Evolutionary conservation across 2,329 filamentous ascomycete genomes (phyloP), one percentile per base, ranked within the genome.

Genomic region (Magnaporthiopsis poae): DNA sequence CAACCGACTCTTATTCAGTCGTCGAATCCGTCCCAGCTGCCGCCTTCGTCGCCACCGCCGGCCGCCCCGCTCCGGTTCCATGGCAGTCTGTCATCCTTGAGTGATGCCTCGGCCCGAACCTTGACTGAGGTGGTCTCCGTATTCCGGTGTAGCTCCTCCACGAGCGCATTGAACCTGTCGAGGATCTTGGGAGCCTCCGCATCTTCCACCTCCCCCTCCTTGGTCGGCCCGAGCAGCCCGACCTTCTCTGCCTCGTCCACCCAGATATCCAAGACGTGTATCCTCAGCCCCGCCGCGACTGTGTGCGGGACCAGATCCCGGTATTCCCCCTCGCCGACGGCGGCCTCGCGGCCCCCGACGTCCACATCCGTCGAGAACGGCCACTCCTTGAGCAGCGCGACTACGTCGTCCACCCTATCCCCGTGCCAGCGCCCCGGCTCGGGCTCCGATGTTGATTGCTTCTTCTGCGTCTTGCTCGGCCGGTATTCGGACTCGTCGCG

Each of bases 181-280:
- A 89, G 72, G 59, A 89, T 86, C 60, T 78, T 68, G 81, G 69
- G 68, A 68, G 76, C 72, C 60, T 76, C 73, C 36, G 72, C 72
- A 5, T 75, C 75, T 13, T 72, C 73, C 13, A 72, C 73, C 7
- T 73, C 72, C 4, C 73, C 73, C 15, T 74, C 74, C 13, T 78
- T 77, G 12, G 77, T 78, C 52, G 78, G 71, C 0, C 77, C 76
- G 27, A 77, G 68, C 66, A 75, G 69, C 0, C 74, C 77, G 7
- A 76, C 73, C 73, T 78, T 79, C 62, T 75, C 76, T 3, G 73
- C 71, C 25, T 80, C 81, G 71, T 83, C 95, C 11, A 96, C 84
- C 86, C 90, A 98, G 66, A 98, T 84, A 79, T 99, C 95, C 69
- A 96, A 77, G 18, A 93, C 85, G 77, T 99, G 95, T 76, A 96